A percentile compares a stretch with the other conserved stretches of the same genome.
phyloP scores from a whole-genome alignment of 352 stramenopile genomes.

The Phytopythium mirpurense region DNA sequence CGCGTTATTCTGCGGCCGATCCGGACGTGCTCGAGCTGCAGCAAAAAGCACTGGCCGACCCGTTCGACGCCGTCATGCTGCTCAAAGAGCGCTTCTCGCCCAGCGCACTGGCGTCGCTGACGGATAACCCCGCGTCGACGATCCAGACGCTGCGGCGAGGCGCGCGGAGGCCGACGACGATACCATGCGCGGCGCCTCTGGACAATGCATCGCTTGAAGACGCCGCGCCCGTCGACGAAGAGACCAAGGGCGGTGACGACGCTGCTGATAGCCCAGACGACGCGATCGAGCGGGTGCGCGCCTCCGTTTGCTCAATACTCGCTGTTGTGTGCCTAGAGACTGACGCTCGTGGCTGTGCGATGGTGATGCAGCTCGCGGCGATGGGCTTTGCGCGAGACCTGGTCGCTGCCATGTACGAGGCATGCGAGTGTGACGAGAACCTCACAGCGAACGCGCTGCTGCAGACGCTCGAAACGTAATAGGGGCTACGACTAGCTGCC shows the following conservation, averaged over 20 bases:
- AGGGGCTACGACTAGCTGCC: not conserved
- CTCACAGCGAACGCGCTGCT: constrained; percentile 47
- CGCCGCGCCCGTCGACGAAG: not conserved
- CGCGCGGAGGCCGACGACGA: not conserved
- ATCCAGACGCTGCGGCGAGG: constrained; percentile 25
- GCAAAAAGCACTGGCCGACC: constrained; percentile 18
- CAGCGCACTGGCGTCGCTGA: constrained; percentile 30
- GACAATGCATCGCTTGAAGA: not conserved
- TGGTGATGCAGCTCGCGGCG: constrained; percentile 31
- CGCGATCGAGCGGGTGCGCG: constrained; percentile 34
- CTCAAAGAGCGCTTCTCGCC: constrained; percentile 42
- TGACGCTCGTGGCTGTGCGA: not conserved
- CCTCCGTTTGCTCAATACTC: not conserved
- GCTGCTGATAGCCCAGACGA: not conserved
- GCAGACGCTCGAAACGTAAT: constrained; percentile 34
- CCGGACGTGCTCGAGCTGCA: constrained; percentile 22
- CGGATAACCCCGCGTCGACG: constrained; percentile 36
- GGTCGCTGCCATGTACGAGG: constrained; percentile 51
- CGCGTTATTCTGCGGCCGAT: constrained; percentile 3
- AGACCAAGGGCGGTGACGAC: not conserved
- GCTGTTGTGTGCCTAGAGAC: not conserved
- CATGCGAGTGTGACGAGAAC: constrained; percentile 49
- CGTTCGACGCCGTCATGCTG: constrained; percentile 43
- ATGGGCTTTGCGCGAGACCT: constrained; percentile 61
- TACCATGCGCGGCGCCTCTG: not conserved